Base-by-base conservation (phyloP, 1,284 basidiomycete genomes). In the Ustilago sp. region DNA sequence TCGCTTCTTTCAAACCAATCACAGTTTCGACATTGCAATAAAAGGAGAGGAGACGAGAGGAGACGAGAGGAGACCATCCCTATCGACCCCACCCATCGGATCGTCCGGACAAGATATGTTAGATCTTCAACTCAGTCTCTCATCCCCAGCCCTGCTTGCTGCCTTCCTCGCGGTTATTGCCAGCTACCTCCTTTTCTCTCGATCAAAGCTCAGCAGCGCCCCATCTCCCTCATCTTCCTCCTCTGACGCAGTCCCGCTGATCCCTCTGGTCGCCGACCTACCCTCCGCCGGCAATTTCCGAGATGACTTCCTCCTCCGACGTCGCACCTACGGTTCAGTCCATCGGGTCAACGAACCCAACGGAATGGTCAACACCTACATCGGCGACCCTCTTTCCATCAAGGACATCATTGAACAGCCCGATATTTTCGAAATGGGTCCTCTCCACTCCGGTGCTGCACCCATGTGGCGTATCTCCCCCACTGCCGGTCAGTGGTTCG, bases 381-480 rank as follows among this genome's bases (percentile, higher is more conserved):
- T 68, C 34, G 59, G 59, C 48, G 60, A 68, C 36, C 19, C 56
- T 1, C 55, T 62, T 13, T 31, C 59, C 8, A 53, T 68, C 59
- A 64, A 70, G 36, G 62, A 70, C 54, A 34, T 70, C 4, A 54
- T 63, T 32, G 62, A 65, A 12, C 35, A 38, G 23, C 53, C 63
- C 8, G 53, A 52, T 0, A 3, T 4, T 3, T 70, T 70, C 47
- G 47, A 56, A 28, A 48, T 70, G 8, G 36, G 43, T 1, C 32
- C 19, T 5, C 45, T 70, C 7, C 68, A 70, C n/a, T 32, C 50
- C 8, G 31, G 31, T 8, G 45, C 68, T 15, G 62, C 68, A 5
- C 47, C 58, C n/a, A 65, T 70, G 62, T 70, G 60, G 58, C 39
- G 36, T 34, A 56, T 70, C 23, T 64, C 68, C 4, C 34, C 12